phyloP scores from a whole-genome alignment of 148 eudicot species.

The Diospyros lotus region DNA sequence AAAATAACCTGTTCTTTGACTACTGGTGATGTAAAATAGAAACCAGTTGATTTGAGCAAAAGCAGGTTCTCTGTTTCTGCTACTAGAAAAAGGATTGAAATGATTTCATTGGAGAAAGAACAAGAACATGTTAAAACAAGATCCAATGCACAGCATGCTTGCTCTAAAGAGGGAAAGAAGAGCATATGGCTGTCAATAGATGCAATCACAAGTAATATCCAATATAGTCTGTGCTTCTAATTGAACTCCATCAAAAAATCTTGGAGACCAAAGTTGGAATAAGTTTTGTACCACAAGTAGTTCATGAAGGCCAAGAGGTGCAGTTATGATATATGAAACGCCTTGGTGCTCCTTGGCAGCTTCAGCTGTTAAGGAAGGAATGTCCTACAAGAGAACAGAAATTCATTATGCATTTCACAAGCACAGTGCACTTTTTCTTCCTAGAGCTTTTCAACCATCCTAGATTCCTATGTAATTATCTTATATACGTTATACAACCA shows the following conservation, averaged over 20 bases:
- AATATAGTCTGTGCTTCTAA: not conserved
- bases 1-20: too few relatives aligned
- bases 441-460: not conserved
- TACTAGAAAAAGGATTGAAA: not conserved
- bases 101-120: not conserved
- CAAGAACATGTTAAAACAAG: not conserved
- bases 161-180: not conserved
- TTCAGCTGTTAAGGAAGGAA: slow-evolving; percentile 84
- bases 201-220: not conserved
- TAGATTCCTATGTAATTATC: not conserved
- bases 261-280: not conserved
- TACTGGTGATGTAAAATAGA: not conserved
- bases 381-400: slow-evolving; percentile 51
- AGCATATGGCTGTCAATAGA: not conserved
- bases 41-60: not conserved
- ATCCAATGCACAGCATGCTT: not conserved
- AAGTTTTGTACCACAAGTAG: slow-evolving; percentile 62
- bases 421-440: not conserved
- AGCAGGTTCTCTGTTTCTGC: not conserved
- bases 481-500: not conserved
- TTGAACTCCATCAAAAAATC: too few relatives aligned
- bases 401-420: not conserved
- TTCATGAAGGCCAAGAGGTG: slow-evolving; percentile 89
- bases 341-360: slow-evolving; percentile 87
- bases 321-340: slow-evolving; percentile 76